phyloP scores from a whole-genome alignment of 768 basidiomycete genomes.

The Amanita jacksonii region DNA sequence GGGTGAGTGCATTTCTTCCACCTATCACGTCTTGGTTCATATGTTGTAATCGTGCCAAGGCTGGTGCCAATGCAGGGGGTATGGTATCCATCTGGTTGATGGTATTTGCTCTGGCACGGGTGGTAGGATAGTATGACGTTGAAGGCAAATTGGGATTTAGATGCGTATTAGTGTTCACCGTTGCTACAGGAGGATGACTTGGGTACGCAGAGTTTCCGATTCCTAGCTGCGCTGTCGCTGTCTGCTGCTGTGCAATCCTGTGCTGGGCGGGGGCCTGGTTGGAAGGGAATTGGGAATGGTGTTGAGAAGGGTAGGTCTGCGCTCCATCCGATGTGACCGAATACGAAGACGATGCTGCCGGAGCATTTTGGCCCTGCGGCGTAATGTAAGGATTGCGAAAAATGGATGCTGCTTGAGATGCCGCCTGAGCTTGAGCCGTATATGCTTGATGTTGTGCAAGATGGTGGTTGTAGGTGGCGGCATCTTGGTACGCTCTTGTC shows the following conservation, averaged over 20 bases:
- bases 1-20: slow-evolving; percentile 79
- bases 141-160: slow-evolving; percentile 48
- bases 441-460: slow-evolving; percentile 90
- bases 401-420: slow-evolving; percentile 59
- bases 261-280: slow-evolving; percentile 29
- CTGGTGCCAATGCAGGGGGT: slow-evolving; percentile 93
- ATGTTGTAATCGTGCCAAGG: slow-evolving; percentile 79
- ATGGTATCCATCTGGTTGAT: slow-evolving; percentile 87
- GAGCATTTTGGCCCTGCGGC: slow-evolving; percentile 31
- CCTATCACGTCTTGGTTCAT: slow-evolving; percentile 79
- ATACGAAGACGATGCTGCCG: slow-evolving; percentile 18
- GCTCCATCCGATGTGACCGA: slow-evolving; percentile 24
- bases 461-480: slow-evolving; percentile 90
- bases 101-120: slow-evolving; percentile 81
- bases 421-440: slow-evolving; percentile 76
- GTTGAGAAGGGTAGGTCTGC: slow-evolving; percentile 21
- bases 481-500: slow-evolving; percentile 81
- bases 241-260: slow-evolving; percentile 35
- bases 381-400: slow-evolving; percentile 80
- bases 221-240: slow-evolving; percentile 37
- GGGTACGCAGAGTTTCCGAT: slow-evolving; percentile 22
- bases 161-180: slow-evolving; percentile 23
- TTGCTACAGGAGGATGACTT: slow-evolving; percentile 22
- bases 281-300: slow-evolving; percentile 31
- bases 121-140: slow-evolving; percentile 58